Conservation (phyloP, 495 filamentous ascomycete genomes). For the Talaromyces liani region DNA sequence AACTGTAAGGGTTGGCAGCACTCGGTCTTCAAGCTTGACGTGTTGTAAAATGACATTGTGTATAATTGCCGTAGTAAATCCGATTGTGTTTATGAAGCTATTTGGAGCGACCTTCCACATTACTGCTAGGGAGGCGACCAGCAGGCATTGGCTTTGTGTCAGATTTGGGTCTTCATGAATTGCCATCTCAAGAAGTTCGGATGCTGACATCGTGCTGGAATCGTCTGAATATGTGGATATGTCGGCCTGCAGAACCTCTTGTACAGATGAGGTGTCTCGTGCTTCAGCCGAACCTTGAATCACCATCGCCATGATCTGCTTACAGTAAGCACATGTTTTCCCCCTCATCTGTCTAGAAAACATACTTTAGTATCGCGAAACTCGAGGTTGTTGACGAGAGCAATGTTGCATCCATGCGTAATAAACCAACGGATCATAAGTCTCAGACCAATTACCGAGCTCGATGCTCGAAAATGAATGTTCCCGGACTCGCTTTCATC, state of each 20-base stretch:
- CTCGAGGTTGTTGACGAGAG: conserved; percentile 52
- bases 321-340: not conserved
- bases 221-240: not conserved
- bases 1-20: not conserved
- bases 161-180: not conserved
- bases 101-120: not conserved
- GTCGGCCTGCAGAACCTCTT: not conserved
- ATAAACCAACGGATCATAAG: conserved; percentile 43
- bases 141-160: not conserved
- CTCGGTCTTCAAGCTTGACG: not conserved
- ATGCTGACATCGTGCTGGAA: not conserved
- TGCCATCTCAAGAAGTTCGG: not conserved
- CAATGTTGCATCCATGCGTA: conserved; percentile 43
- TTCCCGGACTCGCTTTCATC: not conserved
- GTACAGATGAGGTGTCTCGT: not conserved
- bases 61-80: not conserved
- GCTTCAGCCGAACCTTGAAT: conserved; percentile 23
- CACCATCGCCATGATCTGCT: conserved; percentile 35
- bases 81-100: not conserved
- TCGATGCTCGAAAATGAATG: not conserved
- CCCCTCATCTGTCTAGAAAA: no score
- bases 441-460: conserved; percentile 25
- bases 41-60: not conserved
- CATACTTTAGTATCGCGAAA: conserved; percentile 53
- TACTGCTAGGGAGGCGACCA: not conserved